A percentile compares a stretch with the other conserved stretches of the same genome.
Conservation (phyloP, 306 rosid species). For the Pyrus pyrifolia region DNA sequence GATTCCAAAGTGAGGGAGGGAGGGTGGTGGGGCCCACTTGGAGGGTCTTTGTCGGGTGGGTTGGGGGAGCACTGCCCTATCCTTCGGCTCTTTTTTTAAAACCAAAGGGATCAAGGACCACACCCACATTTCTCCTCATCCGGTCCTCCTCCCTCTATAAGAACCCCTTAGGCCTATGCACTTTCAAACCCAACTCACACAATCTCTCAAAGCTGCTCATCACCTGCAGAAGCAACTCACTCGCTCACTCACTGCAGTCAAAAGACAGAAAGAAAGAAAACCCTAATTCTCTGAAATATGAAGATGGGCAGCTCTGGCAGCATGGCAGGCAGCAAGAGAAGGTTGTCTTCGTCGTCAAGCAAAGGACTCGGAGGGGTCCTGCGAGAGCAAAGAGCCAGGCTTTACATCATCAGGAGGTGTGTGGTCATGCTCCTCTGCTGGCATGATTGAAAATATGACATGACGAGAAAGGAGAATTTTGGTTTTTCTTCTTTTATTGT, state of each 20-base stretch:
- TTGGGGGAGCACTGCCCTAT: slow-evolving; percentile 77
- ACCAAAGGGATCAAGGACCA: slow-evolving; percentile 48
- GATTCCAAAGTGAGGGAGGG: slow-evolving; percentile 43
- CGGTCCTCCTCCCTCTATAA: slow-evolving; percentile 26
- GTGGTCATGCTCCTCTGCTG: slow-evolving; percentile 98
- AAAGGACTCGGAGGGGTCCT: slow-evolving; percentile 85
- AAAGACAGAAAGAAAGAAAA: not conserved
- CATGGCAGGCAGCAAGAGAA: slow-evolving; percentile 64
- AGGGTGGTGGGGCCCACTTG: slow-evolving; percentile 57
- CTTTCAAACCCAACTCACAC: slow-evolving; percentile 13
- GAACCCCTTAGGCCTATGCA: slow-evolving; percentile 10
- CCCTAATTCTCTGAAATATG: slow-evolving; percentile 24
- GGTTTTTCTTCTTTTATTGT: not conserved
- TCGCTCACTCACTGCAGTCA: not conserved
- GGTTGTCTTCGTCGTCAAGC: slow-evolving; percentile 53
- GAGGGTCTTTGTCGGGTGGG: slow-evolving; percentile 44
- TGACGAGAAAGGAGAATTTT: not conserved
- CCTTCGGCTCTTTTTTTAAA: slow-evolving; percentile 38
- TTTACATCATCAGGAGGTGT: slow-evolving; percentile 88
- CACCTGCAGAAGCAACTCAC: not conserved
- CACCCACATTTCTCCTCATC: not conserved
- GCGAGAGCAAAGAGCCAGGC: slow-evolving; percentile 78
- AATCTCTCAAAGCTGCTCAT: not conserved
- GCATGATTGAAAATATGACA: slow-evolving; percentile 50
- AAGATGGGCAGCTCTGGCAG: slow-evolving; percentile 46